Conservation (phyloP, 2,329 filamentous ascomycete genomes). For the Neurospora crassa region DNA sequence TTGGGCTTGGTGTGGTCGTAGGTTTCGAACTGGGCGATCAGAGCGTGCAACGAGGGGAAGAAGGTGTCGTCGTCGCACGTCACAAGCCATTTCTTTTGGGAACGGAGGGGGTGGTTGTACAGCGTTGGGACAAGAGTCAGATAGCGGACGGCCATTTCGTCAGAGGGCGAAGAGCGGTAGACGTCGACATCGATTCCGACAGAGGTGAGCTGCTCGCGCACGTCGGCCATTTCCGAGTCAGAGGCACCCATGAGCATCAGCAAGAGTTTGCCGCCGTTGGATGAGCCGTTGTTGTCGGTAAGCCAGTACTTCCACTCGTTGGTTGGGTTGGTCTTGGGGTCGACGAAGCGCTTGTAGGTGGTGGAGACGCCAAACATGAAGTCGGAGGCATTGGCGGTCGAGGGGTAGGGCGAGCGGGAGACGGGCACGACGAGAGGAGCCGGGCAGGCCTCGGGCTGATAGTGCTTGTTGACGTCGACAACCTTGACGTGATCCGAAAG, state of each 20-base stretch:
- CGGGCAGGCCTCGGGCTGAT: conserved; percentile 33
- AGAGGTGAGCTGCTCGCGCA: conserved; percentile 34
- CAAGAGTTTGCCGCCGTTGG: conserved; percentile 47
- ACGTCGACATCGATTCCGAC: conserved; percentile 49
- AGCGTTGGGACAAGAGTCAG: conserved; percentile 44
- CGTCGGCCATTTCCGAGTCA: conserved; percentile 40
- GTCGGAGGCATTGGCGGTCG: conserved; percentile 42
- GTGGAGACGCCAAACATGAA: conserved; percentile 53
- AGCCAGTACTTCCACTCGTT: conserved; percentile 53
- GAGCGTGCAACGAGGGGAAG: conserved; percentile 47
- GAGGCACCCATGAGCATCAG: conserved; percentile 44
- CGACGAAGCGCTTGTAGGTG: conserved; percentile 44
- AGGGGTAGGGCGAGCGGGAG: conserved; percentile 38
- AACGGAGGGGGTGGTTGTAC: conserved; percentile 40
- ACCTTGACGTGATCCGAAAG: conserved; percentile 36
- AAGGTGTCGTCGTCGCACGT: conserved; percentile 58
- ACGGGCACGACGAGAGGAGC: conserved; percentile 42
- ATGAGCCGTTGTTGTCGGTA: conserved; percentile 43
- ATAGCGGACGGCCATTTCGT: conserved; percentile 51
- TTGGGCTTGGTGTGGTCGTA: conserved; percentile 43
- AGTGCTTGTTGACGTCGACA: conserved; percentile 35
- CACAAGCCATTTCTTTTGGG: conserved; percentile 47
- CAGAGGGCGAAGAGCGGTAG: conserved; percentile 40
- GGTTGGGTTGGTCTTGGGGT: conserved; percentile 40
- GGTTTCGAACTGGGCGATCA: conserved; percentile 40